Evolutionary conservation across 1,284 basidiomycete genomes (phyloP).

Genomic region (Taiwanofungus camphoratus): DNA sequence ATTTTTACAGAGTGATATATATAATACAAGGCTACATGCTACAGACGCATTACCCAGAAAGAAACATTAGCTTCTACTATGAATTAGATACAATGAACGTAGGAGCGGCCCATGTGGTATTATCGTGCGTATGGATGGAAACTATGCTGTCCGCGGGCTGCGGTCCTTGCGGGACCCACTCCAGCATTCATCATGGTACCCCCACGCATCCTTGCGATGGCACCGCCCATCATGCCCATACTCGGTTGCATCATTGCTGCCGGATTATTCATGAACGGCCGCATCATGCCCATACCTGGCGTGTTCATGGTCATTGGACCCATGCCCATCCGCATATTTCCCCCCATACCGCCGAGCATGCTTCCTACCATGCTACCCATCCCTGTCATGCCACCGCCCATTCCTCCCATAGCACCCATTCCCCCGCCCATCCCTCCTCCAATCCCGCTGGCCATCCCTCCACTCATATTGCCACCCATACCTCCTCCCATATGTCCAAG

Average conservation of each 20-base stretch:
- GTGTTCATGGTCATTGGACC: conserved; percentile 29
- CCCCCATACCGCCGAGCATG: conserved; percentile 19
- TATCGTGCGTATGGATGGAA: conserved; percentile 59
- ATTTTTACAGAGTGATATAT: no score
- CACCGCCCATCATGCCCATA: conserved; percentile 30
- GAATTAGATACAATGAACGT: conserved; percentile 3
- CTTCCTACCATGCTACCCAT: conserved; percentile 16
- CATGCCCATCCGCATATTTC: conserved; percentile 28
- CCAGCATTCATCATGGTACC: conserved; percentile 38
- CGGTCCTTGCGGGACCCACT: conserved; percentile 48
- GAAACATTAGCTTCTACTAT: not conserved
- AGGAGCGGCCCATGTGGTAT: not conserved
- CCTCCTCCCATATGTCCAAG: conserved; percentile 34
- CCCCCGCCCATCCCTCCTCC: conserved; percentile 30
- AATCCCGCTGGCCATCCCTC: conserved; percentile 28
- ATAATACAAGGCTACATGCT: no score
- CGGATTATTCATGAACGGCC: conserved; percentile 22
- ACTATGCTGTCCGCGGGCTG: conserved; percentile 50
- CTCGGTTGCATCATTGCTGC: conserved; percentile 23
- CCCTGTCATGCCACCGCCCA: conserved; percentile 11
- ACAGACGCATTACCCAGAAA: not conserved
- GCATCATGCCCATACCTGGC: conserved; percentile 21
- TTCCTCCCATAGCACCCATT: conserved; percentile 22
- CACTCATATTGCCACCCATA: conserved; percentile 30
- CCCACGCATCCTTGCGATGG: conserved; percentile 22